Base-by-base conservation (phyloP, 2,329 filamentous ascomycete species). In the Cyphellophora europaea region DNA sequence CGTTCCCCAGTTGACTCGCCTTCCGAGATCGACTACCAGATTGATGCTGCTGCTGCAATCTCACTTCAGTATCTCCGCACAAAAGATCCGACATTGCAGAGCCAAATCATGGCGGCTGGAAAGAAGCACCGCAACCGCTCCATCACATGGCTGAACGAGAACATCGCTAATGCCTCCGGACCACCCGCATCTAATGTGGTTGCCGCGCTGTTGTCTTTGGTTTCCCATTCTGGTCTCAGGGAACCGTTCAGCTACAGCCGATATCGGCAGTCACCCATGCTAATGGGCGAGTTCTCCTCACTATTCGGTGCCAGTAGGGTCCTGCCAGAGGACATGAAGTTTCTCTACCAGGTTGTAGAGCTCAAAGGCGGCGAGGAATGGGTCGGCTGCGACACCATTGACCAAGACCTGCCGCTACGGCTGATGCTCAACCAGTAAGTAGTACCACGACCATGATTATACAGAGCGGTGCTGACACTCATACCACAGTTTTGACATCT, bases 401-500 rank as follows among this genome's bases (percentile, higher is more conserved):
- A 25, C n/a, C 21, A 25, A 25, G 21, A 25, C 21, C 21, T 25
- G 8, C 21, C 21, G n/a, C 21, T 25, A n/a, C 8, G 21, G 21
- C 21, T 25, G 21, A 25, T 25, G 21, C n/a, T 25, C 8, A 25
- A 25, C 21, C 21, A 25, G 21, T 25, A n/a, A 25, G 21, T 25
- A 25, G 8, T n/a, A n/a, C n/a, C n/a, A n/a, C n/a, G n/a, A n/a
- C n/a, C n/a, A n/a, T n/a, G n/a, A n/a, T n/a, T n/a, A n/a, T n/a
- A n/a, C n/a, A n/a, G n/a, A n/a, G n/a, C n/a, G 8, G 21, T 25
- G 21, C 8, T 25, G 21, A n/a, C 21, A 8, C 21, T 25, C 8
- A 25, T n/a, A 25, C 8, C n/a, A 25, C n/a, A 25, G 21, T n/a
- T 25, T 25, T 25, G 21, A 25, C 21, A 25, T 25, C 21, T 25